Evolutionary conservation across 2,329 filamentous ascomycete species (phyloP).

Genomic region (Diaporthe vaccinii): DNA sequence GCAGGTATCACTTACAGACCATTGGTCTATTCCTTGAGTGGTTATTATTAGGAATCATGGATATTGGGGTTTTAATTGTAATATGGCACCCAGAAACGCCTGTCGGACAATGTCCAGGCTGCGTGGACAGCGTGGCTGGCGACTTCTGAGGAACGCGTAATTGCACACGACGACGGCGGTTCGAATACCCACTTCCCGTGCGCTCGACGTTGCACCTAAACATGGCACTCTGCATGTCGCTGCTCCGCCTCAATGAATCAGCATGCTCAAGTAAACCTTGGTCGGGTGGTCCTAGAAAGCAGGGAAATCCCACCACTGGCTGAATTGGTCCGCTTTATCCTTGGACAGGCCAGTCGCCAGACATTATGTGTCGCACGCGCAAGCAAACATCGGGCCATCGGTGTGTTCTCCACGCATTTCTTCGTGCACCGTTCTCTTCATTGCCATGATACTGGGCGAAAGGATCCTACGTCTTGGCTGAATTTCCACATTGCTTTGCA

Average conservation of each 20-base stretch:
- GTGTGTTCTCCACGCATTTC: background rate
- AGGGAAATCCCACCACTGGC: background rate
- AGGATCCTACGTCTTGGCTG: background rate
- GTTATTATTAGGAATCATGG: background rate
- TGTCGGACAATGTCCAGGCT: background rate
- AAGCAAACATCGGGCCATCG: background rate
- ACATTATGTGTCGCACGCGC: background rate
- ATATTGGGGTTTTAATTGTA: background rate
- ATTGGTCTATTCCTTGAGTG: background rate
- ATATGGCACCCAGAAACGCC: background rate
- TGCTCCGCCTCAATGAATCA: constrained; percentile 9
- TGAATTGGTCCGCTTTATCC: background rate
- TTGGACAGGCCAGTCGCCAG: background rate
- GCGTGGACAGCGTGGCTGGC: constrained; percentile 1
- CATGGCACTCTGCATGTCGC: background rate
- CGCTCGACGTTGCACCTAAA: background rate
- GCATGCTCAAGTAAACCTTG: background rate
- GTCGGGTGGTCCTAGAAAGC: background rate
- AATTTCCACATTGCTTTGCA: background rate
- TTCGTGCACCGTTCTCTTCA: background rate
- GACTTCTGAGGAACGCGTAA: background rate
- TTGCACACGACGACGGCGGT: background rate
- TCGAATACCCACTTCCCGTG: constrained; percentile 15
- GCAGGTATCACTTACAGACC: background rate
- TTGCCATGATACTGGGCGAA: background rate